Evolutionary conservation across 2,329 filamentous ascomycete genomes (phyloP), one percentile per base, ranked within the genome.

Genomic region (Penicillium sp.): DNA sequence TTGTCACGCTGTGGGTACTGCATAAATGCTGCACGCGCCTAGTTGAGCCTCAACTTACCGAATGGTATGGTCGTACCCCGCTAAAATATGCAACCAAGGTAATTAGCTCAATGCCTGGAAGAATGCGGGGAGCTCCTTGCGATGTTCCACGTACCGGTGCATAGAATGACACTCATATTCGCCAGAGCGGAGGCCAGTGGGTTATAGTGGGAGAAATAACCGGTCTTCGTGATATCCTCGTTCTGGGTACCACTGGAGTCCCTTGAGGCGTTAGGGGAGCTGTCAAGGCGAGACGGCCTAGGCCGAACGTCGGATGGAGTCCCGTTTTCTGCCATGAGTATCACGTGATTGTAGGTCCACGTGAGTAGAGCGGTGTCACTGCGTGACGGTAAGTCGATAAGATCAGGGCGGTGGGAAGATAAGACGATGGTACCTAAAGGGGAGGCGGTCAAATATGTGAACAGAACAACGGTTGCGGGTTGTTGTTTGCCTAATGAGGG

Each of bases 1-100:
- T 33, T 52, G 31, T 15, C 15, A 33, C 40, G 42, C 38, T 38
- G 19, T 2, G 21, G 4, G 13, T 8, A 19, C 49, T 27, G 6
- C 2, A 23, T 19, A 12, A 19, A 37, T 2, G 5, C 19, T 21
- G 31, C 8, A 6, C 7, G 40, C 21, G n/a, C n/a, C 15, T 27
- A 15, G 8, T 27, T 35, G 15, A 40, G 54, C 47, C 43, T 54
- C 23, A 38, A 68, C 78, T 68, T 80, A 89, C 87, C 87, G 82
- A 63, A 91, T 90, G 31, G 88, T 90, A 75, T 89, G 88, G 74
- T 90, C 88, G 75, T 90, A 90, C 62, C 87, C 88, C 70, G 88
- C 88, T 85, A 73, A 63, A 59, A 62, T 50, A 56, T 65, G 58
- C 50, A 27, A 55, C 35, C 54, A 52, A 40, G 49, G 37, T 57